Evolutionary conservation across 805 yeast species (phyloP), one percentile per base, ranked within the genome.

Genomic region (Spathaspora hagerdaliae): DNA sequence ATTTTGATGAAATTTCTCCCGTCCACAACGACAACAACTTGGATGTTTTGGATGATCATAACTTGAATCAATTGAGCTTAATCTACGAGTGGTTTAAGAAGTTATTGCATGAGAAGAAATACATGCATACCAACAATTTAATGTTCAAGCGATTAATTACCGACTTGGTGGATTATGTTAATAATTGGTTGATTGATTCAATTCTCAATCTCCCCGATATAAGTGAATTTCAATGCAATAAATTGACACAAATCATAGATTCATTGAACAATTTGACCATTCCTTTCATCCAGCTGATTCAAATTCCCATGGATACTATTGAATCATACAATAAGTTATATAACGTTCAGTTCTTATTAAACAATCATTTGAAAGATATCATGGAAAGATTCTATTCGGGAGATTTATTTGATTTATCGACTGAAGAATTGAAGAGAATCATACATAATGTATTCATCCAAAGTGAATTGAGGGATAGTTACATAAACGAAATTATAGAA

Each of bases 311-410:
- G 10, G 58, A 55, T 6, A 40, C 47, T 19, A 45, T 63, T 29
- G 54, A 53, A 32, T 56, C 65, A 4, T 56, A 53, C 48, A 59
- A 59, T 47, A 62, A 64, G 46, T 45, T 68, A 36, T 51, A 54
- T 41, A 70, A 69, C 44, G 47, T 63, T n/a, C 51, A 55, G 37
- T 63, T 65, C 44, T 53, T 71, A 40, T 51, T 71, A 42, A 65
- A 57, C 44, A 61, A 57, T 48, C 77, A 71, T 50, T 63, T 79
- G 52, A 69, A 63, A 35, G 73, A 67, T 36, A 79, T 78, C 38
- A 65, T 78, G 62, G 75, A 68, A 13, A 53, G 64, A 41, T 79
- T 79, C 51, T 77, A 75, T 57, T 74, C 75, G 50, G 83, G 82
- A 5, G 76, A 71, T 33, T 68, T 75, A 39, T 78, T 64, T 50